These are phyloP conservation scores for Ceratocystis cubensis DNA, from an alignment of 2,329 filamentous ascomycete genomes.

Conservation along the genomic window DNA sequence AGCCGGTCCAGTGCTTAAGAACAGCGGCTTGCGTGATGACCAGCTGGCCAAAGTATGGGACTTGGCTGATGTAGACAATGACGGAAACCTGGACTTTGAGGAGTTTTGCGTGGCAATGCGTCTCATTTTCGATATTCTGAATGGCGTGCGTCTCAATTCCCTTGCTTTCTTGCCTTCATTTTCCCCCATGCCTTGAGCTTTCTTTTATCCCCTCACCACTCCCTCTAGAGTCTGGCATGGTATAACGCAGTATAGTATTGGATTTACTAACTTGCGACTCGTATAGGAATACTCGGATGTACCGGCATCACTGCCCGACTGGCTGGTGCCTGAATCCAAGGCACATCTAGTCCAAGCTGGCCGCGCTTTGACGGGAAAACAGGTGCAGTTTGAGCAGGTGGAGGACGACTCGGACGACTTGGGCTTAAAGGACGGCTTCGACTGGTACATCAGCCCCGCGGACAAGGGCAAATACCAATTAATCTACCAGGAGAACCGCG, in stretches of 20 bases:
- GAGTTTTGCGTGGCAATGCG: slow-evolving; percentile 99
- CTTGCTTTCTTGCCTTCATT: background rate
- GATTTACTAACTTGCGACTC: background rate
- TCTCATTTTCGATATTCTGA: slow-evolving; percentile 92
- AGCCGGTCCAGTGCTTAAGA: slow-evolving; percentile 50
- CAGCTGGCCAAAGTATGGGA: slow-evolving; percentile 98
- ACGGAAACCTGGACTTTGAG: slow-evolving; percentile 96
- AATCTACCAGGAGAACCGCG: slow-evolving; percentile 87
- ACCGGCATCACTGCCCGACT: slow-evolving; percentile 76
- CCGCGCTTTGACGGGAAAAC: slow-evolving; percentile 64
- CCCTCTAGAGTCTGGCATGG: background rate
- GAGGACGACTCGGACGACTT: slow-evolving; percentile 71
- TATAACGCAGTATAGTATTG: background rate
- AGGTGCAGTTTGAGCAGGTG: slow-evolving; percentile 72
- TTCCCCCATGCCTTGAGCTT: background rate
- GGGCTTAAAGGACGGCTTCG: slow-evolving; percentile 88
- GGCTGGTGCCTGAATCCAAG: slow-evolving; percentile 93
- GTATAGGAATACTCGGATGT: slow-evolving; percentile 76
- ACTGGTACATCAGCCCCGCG: slow-evolving; percentile 95
- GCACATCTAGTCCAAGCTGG: slow-evolving; percentile 77
- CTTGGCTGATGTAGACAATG: slow-evolving; percentile 89
- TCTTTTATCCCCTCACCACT: background rate
- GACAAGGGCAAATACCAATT: slow-evolving; percentile 94
- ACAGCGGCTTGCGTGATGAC: slow-evolving; percentile 49
- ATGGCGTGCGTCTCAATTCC: slow-evolving; percentile 55